Evolutionary conservation across 352 stramenopile species (phyloP).

Genomic region (Phytophthora brassicae): DNA sequence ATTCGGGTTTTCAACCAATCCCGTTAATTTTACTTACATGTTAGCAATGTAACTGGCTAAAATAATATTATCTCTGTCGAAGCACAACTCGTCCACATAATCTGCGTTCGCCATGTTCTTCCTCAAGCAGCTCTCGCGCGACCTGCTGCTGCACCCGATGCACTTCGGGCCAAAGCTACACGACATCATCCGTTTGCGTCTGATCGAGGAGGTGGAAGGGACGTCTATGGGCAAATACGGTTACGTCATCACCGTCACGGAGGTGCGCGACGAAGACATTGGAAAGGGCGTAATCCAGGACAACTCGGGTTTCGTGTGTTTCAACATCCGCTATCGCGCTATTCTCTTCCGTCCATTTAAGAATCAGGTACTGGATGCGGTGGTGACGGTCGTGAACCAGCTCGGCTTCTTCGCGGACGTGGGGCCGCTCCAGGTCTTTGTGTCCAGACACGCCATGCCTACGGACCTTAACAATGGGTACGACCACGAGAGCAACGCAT

Average conservation of each 20-base stretch:
- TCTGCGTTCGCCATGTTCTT: slow-evolving; percentile 87
- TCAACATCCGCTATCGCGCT: slow-evolving; percentile 96
- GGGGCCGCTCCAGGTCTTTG: slow-evolving; percentile 96
- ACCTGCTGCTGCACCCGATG: slow-evolving; percentile 95
- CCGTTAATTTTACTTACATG: too few relatives aligned
- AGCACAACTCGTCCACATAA: too few relatives aligned
- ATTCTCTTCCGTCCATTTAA: slow-evolving; percentile 97
- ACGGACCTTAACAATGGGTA: slow-evolving; percentile 95
- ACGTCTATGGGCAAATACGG: slow-evolving; percentile 95
- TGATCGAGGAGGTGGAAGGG: slow-evolving; percentile 97
- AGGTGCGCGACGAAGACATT: slow-evolving; percentile 96
- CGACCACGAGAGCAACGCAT: slow-evolving; percentile 96
- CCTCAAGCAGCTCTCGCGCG: slow-evolving; percentile 86
- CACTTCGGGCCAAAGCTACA: slow-evolving; percentile 96
- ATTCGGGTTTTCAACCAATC: too few relatives aligned
- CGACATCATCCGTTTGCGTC: slow-evolving; percentile 94
- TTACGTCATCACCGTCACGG: slow-evolving; percentile 97
- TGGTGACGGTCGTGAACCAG: slow-evolving; percentile 96
- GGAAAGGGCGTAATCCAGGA: slow-evolving; percentile 97
- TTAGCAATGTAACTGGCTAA: too few relatives aligned
- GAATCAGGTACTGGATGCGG: slow-evolving; percentile 97
- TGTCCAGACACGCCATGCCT: slow-evolving; percentile 94
- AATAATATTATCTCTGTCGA: too few relatives aligned
- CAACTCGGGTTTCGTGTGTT: slow-evolving; percentile 96
- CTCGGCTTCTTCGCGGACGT: slow-evolving; percentile 97